Percentiles rank a stretch among this genome's conserved stretches.
Conservation (phyloP, 495 filamentous ascomycete genomes). For the Sabuloglossum arenarium region DNA sequence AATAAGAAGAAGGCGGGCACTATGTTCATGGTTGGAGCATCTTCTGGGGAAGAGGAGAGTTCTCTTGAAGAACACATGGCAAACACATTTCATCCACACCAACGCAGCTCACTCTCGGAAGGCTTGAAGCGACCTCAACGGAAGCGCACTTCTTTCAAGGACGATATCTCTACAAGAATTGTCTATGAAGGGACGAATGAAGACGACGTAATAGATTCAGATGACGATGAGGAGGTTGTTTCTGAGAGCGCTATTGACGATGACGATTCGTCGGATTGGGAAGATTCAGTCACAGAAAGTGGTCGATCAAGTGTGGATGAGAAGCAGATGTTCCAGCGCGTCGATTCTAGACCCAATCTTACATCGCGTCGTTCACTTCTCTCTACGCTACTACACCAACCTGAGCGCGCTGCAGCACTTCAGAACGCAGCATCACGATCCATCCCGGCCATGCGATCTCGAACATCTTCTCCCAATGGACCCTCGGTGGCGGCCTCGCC, state of each 20-base stretch:
- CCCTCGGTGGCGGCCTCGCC: slow-evolving; percentile 57
- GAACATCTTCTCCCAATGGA: slow-evolving; percentile 49
- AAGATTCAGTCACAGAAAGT: slow-evolving; percentile 79
- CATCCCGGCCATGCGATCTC: slow-evolving; percentile 60
- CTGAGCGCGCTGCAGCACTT: slow-evolving; percentile 42
- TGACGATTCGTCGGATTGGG: slow-evolving; percentile 55
- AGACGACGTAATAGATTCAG: neutral
- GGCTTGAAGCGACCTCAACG: slow-evolving; percentile 30
- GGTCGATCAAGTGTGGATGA: slow-evolving; percentile 65
- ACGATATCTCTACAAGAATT: slow-evolving; percentile 45
- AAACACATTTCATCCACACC: slow-evolving; percentile 16
- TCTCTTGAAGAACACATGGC: slow-evolving; percentile 53
- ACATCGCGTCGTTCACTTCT: slow-evolving; percentile 74
- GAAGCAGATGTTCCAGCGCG: slow-evolving; percentile 60
- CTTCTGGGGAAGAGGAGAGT: slow-evolving; percentile 62
- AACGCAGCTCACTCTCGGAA: slow-evolving; percentile 31
- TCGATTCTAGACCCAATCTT: slow-evolving; percentile 73
- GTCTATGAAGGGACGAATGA: slow-evolving; percentile 29
- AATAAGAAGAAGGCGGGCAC: slow-evolving; percentile 36
- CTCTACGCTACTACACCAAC: slow-evolving; percentile 71
- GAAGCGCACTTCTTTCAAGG: slow-evolving; percentile 74
- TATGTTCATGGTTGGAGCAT: slow-evolving; percentile 63
- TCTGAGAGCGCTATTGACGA: slow-evolving; percentile 75
- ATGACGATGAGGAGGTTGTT: slow-evolving; percentile 24
- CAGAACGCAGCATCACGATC: slow-evolving; percentile 53